These are phyloP conservation scores for Salix udensis DNA, from an alignment of 345 rosid species.

Conservation along the genomic window DNA sequence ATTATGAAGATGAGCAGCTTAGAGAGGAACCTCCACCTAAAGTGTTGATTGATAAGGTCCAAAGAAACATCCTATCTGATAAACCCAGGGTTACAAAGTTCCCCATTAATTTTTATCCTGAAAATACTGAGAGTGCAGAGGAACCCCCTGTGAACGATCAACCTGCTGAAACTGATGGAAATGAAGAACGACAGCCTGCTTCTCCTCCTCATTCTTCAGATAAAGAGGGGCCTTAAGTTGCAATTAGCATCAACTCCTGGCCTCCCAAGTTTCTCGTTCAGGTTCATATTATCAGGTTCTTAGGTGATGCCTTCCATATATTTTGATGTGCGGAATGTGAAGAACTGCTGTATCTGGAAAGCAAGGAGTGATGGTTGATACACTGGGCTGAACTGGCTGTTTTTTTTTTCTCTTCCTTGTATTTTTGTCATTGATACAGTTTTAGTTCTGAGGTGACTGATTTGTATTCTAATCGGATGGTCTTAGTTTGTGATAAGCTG, in stretches of 20 bases:
- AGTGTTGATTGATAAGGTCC: conserved; percentile 70
- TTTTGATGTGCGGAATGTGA: conserved; percentile 1
- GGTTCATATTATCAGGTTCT: conserved; percentile 1
- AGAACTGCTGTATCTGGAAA: not conserved
- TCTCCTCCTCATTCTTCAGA: conserved; percentile 27
- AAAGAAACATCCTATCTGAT: conserved; percentile 76
- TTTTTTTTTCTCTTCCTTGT: not conserved
- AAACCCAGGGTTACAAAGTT: conserved; percentile 94
- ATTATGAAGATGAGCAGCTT: conserved; percentile 79
- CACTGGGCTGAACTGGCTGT: not conserved
- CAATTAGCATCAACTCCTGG: not conserved
- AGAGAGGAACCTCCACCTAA: conserved; percentile 87
- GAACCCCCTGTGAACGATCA: conserved; percentile 37
- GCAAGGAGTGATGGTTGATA: conserved; percentile 9
- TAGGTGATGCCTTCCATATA: not conserved
- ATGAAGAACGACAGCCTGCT: conserved; percentile 28
- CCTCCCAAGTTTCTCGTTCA: conserved; percentile 7
- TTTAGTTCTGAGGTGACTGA: not conserved
- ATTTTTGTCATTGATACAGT: not conserved
- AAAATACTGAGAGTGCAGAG: conserved; percentile 34
- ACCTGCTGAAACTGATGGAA: conserved; percentile 35
- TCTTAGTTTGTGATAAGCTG: not conserved
- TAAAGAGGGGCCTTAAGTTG: conserved; percentile 30
- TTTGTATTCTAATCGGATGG: conserved; percentile 1
- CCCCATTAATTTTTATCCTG: conserved; percentile 90